Percentiles rank a stretch among this genome's conserved stretches.
Evolutionary conservation across 2,329 filamentous ascomycete species (phyloP).

Genomic region (Diaporthe eres): DNA sequence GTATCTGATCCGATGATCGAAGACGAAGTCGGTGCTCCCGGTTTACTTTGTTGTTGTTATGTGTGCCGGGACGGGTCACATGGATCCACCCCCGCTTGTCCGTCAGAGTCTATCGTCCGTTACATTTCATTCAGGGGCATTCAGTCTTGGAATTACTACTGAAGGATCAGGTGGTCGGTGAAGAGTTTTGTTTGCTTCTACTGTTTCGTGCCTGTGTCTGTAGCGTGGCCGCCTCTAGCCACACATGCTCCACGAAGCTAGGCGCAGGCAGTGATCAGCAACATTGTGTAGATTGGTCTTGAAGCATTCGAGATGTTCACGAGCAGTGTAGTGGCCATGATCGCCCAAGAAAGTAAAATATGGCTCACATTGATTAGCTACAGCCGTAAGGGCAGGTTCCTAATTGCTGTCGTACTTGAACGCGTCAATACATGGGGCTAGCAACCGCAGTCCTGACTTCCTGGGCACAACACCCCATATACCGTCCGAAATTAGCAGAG

Average conservation of each 20-base stretch:
- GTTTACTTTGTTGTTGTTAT: neutral
- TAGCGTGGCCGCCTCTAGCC: neutral
- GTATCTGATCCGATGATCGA: neutral
- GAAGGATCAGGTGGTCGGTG: neutral
- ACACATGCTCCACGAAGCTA: neutral
- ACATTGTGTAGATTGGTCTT: neutral
- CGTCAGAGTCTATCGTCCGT: too few species aligned
- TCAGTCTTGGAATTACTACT: neutral
- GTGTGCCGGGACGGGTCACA: neutral
- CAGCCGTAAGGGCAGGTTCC: too few species aligned
- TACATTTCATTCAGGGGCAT: neutral
- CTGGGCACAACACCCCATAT: neutral
- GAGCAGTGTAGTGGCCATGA: neutral
- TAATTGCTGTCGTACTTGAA: conserved; percentile 15
- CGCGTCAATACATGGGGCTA: neutral
- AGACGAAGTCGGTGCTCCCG: neutral
- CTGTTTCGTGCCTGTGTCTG: neutral
- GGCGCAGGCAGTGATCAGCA: neutral
- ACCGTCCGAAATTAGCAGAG: conserved; percentile 12
- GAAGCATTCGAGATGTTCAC: neutral
- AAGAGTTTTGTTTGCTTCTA: too few species aligned
- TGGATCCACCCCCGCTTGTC: conserved; percentile 12
- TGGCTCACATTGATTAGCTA: neutral
- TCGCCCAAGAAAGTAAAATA: too few species aligned
- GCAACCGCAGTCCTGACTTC: neutral